Conservation (phyloP, 2,329 filamentous ascomycete species). For the Dactylonectria estremocensis region DNA sequence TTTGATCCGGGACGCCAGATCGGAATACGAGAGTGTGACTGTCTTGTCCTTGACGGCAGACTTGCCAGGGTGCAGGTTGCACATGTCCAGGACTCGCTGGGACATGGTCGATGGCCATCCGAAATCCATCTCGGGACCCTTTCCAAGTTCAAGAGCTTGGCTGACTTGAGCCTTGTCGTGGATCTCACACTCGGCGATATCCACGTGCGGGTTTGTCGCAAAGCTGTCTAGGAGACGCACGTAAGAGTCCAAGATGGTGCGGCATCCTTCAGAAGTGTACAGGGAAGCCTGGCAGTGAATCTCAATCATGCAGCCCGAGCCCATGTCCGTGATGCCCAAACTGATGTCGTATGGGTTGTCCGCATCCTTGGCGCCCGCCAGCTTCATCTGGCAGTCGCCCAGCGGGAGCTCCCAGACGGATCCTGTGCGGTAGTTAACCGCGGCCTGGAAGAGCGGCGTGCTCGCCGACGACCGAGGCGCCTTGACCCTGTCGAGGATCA, state of each 20-base stretch:
- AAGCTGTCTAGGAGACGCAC: conserved; percentile 27
- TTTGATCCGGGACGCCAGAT: conserved; percentile 4
- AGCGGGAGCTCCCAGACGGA: conserved; percentile 45
- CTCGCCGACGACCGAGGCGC: conserved; percentile 55
- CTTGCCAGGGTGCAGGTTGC: conserved; percentile 13
- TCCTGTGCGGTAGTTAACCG: conserved; percentile 62
- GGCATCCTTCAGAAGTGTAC: conserved; percentile 21
- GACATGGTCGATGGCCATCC: conserved; percentile 26
- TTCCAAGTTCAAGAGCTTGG: conserved; percentile 22
- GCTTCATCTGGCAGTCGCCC: conserved; percentile 38
- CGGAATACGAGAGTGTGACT: conserved; percentile 1
- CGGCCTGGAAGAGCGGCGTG: conserved; percentile 63
- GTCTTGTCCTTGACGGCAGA: conserved; percentile 25
- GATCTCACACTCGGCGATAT: conserved; percentile 6
- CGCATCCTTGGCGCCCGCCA: conserved; percentile 42
- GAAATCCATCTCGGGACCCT: conserved; percentile 16
- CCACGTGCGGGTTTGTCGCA: conserved; percentile 3
- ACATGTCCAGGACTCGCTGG: conserved; percentile 20
- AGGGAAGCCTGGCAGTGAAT: conserved; percentile 24
- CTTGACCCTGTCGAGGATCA: conserved; percentile 59
- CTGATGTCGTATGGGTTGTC: conserved; percentile 40
- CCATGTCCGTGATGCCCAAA: conserved; percentile 32
- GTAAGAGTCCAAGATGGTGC: conserved; percentile 26
- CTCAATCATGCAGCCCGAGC: conserved; percentile 25
- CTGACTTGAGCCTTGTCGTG: conserved; percentile 8